Evolutionary conservation across 2,329 filamentous ascomycete genomes (phyloP).

Genomic region (Stachybotrys elegans): DNA sequence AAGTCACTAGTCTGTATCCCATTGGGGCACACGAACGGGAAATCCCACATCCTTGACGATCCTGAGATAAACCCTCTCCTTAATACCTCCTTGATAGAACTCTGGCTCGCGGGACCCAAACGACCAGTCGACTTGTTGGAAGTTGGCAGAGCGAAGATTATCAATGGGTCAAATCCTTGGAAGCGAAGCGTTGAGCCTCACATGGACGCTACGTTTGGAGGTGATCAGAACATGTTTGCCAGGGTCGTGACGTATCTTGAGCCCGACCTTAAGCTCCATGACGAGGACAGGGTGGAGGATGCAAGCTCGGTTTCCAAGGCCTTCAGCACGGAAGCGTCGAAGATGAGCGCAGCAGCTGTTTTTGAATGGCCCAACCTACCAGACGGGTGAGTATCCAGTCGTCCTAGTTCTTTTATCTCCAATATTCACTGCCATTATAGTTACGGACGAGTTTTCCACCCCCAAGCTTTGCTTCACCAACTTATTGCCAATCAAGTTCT

Average conservation of each 20-base stretch:
- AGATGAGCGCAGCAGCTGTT: too few species aligned
- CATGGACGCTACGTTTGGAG: slow-evolving; percentile 7
- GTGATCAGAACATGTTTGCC: slow-evolving; percentile 4
- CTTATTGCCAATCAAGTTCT: slow-evolving; percentile 9
- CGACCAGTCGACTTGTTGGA: too few species aligned
- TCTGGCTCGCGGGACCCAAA: too few species aligned
- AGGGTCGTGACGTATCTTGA: not conserved
- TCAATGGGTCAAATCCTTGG: slow-evolving; percentile 11
- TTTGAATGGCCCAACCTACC: too few species aligned
- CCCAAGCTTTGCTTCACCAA: slow-evolving; percentile 8
- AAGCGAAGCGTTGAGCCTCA: slow-evolving; percentile 7
- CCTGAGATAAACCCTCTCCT: too few species aligned
- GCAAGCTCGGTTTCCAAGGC: too few species aligned
- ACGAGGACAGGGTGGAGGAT: not conserved
- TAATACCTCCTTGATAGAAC: too few species aligned
- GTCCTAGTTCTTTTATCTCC: not conserved
- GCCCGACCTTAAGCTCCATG: not conserved
- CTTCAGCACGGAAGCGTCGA: too few species aligned
- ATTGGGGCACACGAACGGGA: too few species aligned
- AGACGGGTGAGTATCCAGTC: not conserved
- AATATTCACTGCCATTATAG: slow-evolving; percentile 2
- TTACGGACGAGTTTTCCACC: slow-evolving; percentile 11
- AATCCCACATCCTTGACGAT: too few species aligned
- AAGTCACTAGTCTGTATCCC: too few species aligned
- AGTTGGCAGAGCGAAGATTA: too few species aligned